A percentile compares a stretch with the other conserved stretches of the same genome.
Evolutionary conservation across 2,329 filamentous ascomycete genomes (phyloP).

Genomic region (Penicillium hordei): DNA sequence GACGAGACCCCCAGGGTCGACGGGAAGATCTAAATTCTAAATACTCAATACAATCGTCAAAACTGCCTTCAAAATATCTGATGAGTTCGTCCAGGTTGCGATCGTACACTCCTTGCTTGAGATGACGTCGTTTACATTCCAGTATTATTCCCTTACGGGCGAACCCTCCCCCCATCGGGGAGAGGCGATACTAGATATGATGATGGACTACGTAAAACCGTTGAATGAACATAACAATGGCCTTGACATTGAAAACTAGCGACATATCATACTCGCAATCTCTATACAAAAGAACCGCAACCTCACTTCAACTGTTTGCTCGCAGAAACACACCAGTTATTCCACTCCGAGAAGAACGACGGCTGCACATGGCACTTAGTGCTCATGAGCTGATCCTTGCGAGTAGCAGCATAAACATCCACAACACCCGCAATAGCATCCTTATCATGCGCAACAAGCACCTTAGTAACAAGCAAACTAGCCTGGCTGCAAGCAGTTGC

Average conservation of each 20-base stretch:
- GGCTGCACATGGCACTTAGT: conserved; percentile 62
- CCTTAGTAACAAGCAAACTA: conserved; percentile 47
- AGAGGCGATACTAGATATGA: background rate
- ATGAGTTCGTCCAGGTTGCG: no score
- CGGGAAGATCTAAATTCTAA: no score
- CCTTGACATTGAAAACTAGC: conserved; percentile 3
- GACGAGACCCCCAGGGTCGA: no score
- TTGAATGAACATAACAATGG: conserved; percentile 1
- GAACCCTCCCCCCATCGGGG: no score
- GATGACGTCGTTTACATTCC: no score
- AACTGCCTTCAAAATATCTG: no score
- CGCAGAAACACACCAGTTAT: conserved; percentile 65
- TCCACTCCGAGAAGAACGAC: conserved; percentile 69
- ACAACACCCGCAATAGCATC: conserved; percentile 57
- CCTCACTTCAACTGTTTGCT: conserved; percentile 41
- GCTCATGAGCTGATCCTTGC: conserved; percentile 58
- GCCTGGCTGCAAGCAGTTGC: conserved; percentile 69
- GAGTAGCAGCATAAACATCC: conserved; percentile 63
- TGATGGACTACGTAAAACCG: background rate
- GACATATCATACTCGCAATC: background rate
- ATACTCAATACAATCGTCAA: no score
- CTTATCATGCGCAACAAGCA: conserved; percentile 49
- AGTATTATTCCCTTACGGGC: no score
- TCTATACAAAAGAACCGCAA: background rate
- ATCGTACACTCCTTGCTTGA: no score